Evolutionary conservation across 2,329 filamentous ascomycete genomes (phyloP).

Genomic region (Mycosphaerella sp.): DNA sequence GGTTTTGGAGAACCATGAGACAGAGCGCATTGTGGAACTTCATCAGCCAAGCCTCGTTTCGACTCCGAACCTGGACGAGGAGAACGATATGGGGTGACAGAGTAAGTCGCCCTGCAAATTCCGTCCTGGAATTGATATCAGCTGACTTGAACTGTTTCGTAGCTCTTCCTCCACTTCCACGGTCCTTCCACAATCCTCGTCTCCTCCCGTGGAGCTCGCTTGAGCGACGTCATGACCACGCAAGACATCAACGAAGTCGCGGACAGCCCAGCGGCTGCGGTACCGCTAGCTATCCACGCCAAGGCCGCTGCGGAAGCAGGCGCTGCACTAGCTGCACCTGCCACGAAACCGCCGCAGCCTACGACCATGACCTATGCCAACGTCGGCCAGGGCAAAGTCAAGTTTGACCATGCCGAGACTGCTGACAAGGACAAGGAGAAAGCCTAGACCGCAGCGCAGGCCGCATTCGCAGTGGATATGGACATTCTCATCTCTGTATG

Average conservation of each 20-base stretch:
- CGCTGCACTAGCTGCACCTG: constrained; percentile 18
- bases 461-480: no score
- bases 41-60: constrained; percentile 59
- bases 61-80: constrained; percentile 67
- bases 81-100: constrained; percentile 90
- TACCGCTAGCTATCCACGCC: constrained; percentile 51
- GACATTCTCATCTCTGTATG: no score
- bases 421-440: neutral
- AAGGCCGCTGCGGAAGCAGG: constrained; percentile 28
- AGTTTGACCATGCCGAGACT: constrained; percentile 23
- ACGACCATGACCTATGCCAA: constrained; percentile 34
- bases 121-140: neutral
- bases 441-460: no score
- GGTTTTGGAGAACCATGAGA: constrained; percentile 68
- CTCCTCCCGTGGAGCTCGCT: constrained; percentile 74
- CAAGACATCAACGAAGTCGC: constrained; percentile 88
- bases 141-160: constrained; percentile 3
- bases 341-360: constrained; percentile 17
- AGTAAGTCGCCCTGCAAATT: constrained; percentile 38
- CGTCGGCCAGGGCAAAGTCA: constrained; percentile 32
- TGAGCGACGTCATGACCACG: constrained; percentile 70
- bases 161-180: constrained; percentile 81
- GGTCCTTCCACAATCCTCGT: constrained; percentile 81
- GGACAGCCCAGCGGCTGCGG: constrained; percentile 66
- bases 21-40: constrained; percentile 67